Conservation (phyloP, 345 rosid species). For the Turritis glabra region DNA sequence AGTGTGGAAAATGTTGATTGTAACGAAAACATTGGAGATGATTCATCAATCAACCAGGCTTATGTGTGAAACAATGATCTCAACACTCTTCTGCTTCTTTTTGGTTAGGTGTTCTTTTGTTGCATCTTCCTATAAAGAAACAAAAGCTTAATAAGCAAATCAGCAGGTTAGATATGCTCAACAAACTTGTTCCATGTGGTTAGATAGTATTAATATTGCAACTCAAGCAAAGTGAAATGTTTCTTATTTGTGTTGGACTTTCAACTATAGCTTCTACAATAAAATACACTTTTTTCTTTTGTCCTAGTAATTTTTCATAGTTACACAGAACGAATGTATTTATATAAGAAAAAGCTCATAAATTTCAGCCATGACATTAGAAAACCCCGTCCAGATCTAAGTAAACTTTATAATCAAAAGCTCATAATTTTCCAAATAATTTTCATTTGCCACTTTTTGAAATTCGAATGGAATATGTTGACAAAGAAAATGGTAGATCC, state of each 20-base stretch:
- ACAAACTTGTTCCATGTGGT: slow-evolving; percentile 2
- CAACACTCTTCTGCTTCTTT: not conserved
- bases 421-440: not conserved
- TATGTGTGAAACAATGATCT: not conserved
- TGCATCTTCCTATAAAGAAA: not conserved
- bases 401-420: not conserved
- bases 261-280: not conserved
- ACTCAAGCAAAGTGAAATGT: slow-evolving; percentile 14
- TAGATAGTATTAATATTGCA: not conserved
- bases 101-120: not conserved
- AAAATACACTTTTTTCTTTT: not conserved
- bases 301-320: not conserved
- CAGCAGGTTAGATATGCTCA: not conserved
- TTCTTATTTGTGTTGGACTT: not conserved
- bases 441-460: slow-evolving; percentile 7
- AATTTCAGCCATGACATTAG: too few relatives aligned
- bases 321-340: too few relatives aligned
- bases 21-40: not conserved
- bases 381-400: too few relatives aligned
- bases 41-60: not conserved
- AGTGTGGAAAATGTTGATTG: slow-evolving; percentile 9
- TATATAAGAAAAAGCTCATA: too few relatives aligned
- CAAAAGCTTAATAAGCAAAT: slow-evolving; percentile 5
- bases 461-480: slow-evolving; percentile 24
- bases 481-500: slow-evolving; percentile 15